phyloP scores from a whole-genome alignment of 768 basidiomycete species.

The Gautieria morchelliformis region DNA sequence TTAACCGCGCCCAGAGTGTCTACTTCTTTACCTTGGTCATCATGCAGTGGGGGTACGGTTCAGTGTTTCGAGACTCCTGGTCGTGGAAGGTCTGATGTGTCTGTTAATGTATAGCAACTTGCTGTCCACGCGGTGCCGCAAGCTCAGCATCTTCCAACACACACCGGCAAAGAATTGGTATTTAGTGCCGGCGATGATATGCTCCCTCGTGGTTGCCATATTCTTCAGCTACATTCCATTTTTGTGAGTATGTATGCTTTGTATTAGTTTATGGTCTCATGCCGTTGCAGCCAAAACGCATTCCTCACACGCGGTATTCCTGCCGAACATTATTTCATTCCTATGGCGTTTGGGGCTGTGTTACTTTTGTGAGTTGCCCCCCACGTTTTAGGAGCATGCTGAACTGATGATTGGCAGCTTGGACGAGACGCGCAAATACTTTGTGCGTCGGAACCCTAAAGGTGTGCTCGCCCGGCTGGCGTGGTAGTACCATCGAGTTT shows the following conservation, averaged over 20 bases:
- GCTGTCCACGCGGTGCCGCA: constrained; percentile 44
- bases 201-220: constrained; percentile 35
- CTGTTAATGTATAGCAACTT: constrained; percentile 25
- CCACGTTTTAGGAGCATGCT: background rate
- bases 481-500: background rate
- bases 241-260: constrained; percentile 18
- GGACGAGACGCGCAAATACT: constrained; percentile 8
- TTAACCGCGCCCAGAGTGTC: constrained; percentile 41
- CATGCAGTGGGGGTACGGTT: constrained; percentile 43
- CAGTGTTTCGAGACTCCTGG: background rate
- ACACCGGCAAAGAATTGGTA: constrained; percentile 39
- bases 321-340: constrained; percentile 41
- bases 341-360: constrained; percentile 32
- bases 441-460: constrained; percentile 5
- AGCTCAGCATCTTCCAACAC: constrained; percentile 45
- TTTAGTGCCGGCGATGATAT: constrained; percentile 36
- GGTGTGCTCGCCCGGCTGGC: constrained; percentile 1
- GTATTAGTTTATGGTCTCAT: constrained; percentile 25
- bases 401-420: background rate
- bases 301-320: constrained; percentile 41
- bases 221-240: constrained; percentile 25
- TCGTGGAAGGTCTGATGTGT: background rate
- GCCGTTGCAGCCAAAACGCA: constrained; percentile 28
- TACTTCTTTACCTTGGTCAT: constrained; percentile 43
- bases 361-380: constrained; percentile 14